Base-by-base conservation (phyloP, 1,284 basidiomycete genomes). In the Serendipita sp. region DNA sequence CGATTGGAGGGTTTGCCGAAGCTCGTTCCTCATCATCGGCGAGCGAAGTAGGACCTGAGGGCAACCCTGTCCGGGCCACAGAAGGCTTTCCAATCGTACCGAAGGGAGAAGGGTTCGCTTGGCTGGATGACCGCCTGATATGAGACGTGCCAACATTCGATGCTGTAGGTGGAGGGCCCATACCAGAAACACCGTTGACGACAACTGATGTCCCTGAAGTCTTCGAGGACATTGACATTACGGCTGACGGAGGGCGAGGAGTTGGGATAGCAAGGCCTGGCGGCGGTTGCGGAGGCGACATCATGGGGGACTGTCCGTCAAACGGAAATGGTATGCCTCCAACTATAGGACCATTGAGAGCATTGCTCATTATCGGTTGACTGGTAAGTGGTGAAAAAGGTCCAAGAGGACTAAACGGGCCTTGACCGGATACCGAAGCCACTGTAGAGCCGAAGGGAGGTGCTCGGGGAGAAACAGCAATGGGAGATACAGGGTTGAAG, bases 1-100 rank as follows among this genome's bases (percentile, higher is more conserved):
- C 78, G 38, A 75, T 76, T 2, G 84, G 83, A 0, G 83, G 86
- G 3, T n/a, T 32, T 30, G 29, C 32, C 22, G 29, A 58, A 26
- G 53, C 5, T 30, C 53, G 53, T 32, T 68, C 62, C 26, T 63
- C 53, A 8, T 58, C 53, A n/a, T 35, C 53, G 17, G 34, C 53
- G 8, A 30, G 26, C 8, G 53, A 58, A 22, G 45, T 29, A n/a
- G 45, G 29, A 49, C 17, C n/a, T 29, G 53, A 58, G 4, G 53
- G 53, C 8, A 35, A 30, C 8, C 53, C 53, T 6, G n/a, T 34
- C 12, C 45, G n/a, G 8, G 45, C 5, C 17, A 49, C 8, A 17
- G 45, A 17, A 8, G 53, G 53, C n/a, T 58, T 58, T 10, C 53
- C 53, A 35, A 58, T 58, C 8, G 53, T 32, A 8, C 53, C 53